These are phyloP conservation scores for Aciculosporium take DNA, from an alignment of 2,329 filamentous ascomycete species.

Conservation along the genomic window DNA sequence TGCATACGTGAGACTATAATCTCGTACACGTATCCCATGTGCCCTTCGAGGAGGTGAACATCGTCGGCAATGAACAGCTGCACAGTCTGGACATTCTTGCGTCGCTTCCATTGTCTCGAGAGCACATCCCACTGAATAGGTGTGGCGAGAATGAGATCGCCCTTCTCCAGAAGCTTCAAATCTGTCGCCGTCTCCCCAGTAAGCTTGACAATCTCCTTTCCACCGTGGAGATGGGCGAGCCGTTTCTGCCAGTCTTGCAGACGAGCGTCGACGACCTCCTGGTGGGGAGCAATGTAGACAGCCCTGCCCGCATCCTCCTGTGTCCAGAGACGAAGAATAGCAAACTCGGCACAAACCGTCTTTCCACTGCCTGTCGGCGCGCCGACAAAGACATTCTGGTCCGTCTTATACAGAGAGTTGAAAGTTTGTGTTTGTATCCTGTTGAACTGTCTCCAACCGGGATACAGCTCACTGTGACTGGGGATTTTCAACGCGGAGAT, in stretches of 20 bases:
- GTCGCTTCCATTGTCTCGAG: slow-evolving; percentile 88
- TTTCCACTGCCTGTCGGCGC: slow-evolving; percentile 93
- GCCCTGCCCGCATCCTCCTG: slow-evolving; percentile 47
- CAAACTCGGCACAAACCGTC: slow-evolving; percentile 92
- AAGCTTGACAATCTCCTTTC: slow-evolving; percentile 83
- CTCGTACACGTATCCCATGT: slow-evolving; percentile 82
- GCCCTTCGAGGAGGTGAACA: slow-evolving; percentile 80
- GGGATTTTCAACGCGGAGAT: slow-evolving; percentile 76
- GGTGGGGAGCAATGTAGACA: slow-evolving; percentile 89
- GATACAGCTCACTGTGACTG: slow-evolving; percentile 70
- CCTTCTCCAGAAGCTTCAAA: slow-evolving; percentile 72
- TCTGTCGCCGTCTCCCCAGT: slow-evolving; percentile 87
- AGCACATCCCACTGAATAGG: slow-evolving; percentile 92
- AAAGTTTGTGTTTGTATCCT: slow-evolving; percentile 96
- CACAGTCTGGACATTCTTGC: slow-evolving; percentile 87
- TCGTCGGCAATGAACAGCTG: slow-evolving; percentile 91
- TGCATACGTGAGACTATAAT: slow-evolving; percentile 96
- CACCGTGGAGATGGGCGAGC: slow-evolving; percentile 56
- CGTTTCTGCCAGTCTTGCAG: slow-evolving; percentile 76
- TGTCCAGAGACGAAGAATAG: slow-evolving; percentile 76
- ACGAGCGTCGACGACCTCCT: slow-evolving; percentile 75
- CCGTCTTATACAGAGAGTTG: slow-evolving; percentile 78
- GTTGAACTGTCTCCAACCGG: slow-evolving; percentile 80
- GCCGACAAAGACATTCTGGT: slow-evolving; percentile 88
- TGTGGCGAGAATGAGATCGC: slow-evolving; percentile 83